phyloP scores from a whole-genome alignment of 2,329 filamentous ascomycete species.

The Epichloe typhina region DNA sequence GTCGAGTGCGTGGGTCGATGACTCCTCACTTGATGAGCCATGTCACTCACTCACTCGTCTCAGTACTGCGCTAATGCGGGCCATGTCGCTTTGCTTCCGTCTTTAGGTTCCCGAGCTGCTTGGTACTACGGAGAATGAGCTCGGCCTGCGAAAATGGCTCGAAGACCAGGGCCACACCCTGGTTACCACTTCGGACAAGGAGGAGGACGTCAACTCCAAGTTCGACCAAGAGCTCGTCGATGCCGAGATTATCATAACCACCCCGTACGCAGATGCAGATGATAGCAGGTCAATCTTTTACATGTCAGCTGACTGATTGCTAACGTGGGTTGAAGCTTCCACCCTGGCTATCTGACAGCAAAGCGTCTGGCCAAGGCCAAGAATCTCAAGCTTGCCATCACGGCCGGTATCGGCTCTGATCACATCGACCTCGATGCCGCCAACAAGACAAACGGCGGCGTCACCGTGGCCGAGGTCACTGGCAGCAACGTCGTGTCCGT shows the following conservation, averaged over 20 bases:
- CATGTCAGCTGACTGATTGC: not conserved
- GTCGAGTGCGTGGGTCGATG: not conserved
- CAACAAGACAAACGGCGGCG: slow-evolving; percentile 95
- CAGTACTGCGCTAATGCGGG: not conserved
- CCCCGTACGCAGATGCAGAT: slow-evolving; percentile 48
- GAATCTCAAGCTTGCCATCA: slow-evolving; percentile 96
- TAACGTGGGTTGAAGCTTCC: slow-evolving; percentile 51
- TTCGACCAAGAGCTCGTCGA: slow-evolving; percentile 95
- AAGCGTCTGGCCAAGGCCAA: slow-evolving; percentile 96
- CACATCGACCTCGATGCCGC: slow-evolving; percentile 94
- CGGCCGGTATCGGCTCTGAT: slow-evolving; percentile 95
- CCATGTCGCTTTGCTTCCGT: not conserved
- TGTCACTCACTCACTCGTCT: not conserved
- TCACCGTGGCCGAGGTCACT: slow-evolving; percentile 95
- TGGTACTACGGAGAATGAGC: slow-evolving; percentile 96
- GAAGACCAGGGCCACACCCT: slow-evolving; percentile 95
- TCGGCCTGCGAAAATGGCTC: slow-evolving; percentile 93
- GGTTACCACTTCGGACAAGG: slow-evolving; percentile 95
- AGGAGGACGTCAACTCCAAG: slow-evolving; percentile 79
- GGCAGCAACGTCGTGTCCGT: slow-evolving; percentile 98
- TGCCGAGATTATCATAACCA: slow-evolving; percentile 97
- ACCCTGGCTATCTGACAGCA: slow-evolving; percentile 92
- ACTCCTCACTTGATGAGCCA: not conserved
- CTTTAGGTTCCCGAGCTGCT: slow-evolving; percentile 62
- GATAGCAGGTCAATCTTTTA: no score